These are phyloP conservation scores for Hypoxylon sp. DNA, from an alignment of 2,329 filamentous ascomycete genomes.

Conservation along the genomic window DNA sequence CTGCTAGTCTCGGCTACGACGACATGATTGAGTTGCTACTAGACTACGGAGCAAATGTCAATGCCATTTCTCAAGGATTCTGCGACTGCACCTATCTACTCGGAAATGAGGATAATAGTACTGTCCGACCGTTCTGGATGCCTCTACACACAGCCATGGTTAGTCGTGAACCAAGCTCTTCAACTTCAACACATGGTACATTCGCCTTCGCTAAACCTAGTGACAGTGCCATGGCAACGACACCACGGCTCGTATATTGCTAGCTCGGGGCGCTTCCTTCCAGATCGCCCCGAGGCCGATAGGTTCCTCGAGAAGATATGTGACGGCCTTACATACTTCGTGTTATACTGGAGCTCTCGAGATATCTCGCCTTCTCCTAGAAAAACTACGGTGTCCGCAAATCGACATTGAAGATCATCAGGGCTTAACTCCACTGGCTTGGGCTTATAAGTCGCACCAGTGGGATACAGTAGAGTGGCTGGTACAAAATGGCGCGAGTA, in stretches of 20 bases:
- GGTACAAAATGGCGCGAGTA: slow-evolving; percentile 13
- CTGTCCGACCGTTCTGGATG: slow-evolving; percentile 15
- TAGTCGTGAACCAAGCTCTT: background rate
- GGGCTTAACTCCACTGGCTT: slow-evolving; percentile 15
- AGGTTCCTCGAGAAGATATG: slow-evolving; percentile 6
- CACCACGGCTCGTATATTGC: slow-evolving; percentile 8
- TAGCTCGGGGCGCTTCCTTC: slow-evolving; percentile 20
- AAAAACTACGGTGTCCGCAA: background rate
- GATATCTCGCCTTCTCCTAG: slow-evolving; percentile 10
- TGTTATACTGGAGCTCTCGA: background rate
- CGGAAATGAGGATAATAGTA: background rate
- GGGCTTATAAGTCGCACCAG: slow-evolving; percentile 7
- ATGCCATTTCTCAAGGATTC: slow-evolving; percentile 13
- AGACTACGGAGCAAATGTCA: slow-evolving; percentile 20
- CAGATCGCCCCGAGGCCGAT: slow-evolving; percentile 3
- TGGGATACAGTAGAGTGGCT: slow-evolving; percentile 19
- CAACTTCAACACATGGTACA: background rate
- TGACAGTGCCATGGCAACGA: slow-evolving; percentile 11
- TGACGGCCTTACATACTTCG: slow-evolving; percentile 22
- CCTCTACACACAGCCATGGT: slow-evolving; percentile 34
- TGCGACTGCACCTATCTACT: background rate
- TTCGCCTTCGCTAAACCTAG: slow-evolving; percentile 11
- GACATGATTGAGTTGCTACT: slow-evolving; percentile 14
- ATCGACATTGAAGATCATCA: slow-evolving; percentile 19
- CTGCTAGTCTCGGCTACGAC: slow-evolving; percentile 5